Percentiles rank a stretch among this genome's conserved stretches.
These are phyloP conservation scores for Malus domestica DNA, from an alignment of 306 rosid species.

Conservation along the genomic window DNA sequence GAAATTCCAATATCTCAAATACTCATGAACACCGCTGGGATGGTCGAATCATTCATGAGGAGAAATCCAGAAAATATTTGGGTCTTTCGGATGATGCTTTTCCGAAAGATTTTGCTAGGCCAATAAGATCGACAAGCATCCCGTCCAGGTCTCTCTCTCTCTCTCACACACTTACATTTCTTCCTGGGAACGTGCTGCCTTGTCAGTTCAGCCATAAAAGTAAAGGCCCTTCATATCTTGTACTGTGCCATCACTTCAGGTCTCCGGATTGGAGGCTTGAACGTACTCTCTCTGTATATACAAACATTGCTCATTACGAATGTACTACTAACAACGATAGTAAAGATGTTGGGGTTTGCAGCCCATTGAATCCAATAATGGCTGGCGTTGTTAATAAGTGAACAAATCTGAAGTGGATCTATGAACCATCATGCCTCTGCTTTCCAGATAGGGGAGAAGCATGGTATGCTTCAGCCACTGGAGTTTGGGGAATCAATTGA, in stretches of 20 bases:
- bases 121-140: no score
- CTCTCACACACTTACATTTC: no score
- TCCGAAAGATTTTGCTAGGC: neutral
- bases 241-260: no score
- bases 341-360: neutral
- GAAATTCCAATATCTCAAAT: no score
- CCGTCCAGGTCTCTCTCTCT: no score
- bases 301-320: no score
- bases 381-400: neutral
- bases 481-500: neutral
- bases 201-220: no score
- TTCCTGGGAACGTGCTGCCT: no score
- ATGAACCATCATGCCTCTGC: neutral
- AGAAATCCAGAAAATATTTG: neutral
- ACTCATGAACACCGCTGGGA: no score
- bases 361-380: neutral
- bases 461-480: neutral
- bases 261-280: neutral
- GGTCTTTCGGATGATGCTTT: neutral
- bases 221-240: no score
- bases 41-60: neutral
- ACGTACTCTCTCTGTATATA: neutral
- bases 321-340: no score
- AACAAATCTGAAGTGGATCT: neutral
- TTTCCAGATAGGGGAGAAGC: neutral